Percentiles rank a stretch among this genome's conserved stretches.
phyloP scores from a whole-genome alignment of 2,329 filamentous ascomycete genomes.

The Talaromyces sp. region DNA sequence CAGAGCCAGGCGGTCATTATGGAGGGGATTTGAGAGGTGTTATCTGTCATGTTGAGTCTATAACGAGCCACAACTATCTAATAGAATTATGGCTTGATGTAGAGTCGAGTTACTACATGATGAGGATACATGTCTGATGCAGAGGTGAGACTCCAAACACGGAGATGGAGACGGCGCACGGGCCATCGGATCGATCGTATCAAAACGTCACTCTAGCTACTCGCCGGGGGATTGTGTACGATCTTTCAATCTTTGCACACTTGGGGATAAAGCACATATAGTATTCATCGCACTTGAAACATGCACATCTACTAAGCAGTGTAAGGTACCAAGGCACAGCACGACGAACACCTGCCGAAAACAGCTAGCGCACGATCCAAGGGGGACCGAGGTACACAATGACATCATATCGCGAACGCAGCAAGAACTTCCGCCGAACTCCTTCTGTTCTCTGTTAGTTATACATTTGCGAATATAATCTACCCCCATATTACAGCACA shows the following conservation, averaged over 20 bases:
- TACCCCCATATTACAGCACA: background rate
- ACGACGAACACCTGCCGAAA: background rate
- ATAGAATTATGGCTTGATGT: background rate
- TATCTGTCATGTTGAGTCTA: background rate
- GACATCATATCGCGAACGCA: conserved; percentile 11
- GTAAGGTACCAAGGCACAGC: background rate
- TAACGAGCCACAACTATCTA: background rate
- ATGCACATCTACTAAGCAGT: too few species aligned
- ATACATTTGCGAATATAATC: too few species aligned
- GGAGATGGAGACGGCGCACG: conserved; percentile 10
- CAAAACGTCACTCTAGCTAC: background rate
- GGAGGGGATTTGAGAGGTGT: conserved; percentile 20
- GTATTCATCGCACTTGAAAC: too few species aligned
- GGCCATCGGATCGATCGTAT: conserved; percentile 2
- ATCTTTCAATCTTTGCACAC: too few species aligned
- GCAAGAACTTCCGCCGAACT: background rate
- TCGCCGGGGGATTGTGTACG: background rate
- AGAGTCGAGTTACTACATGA: background rate
- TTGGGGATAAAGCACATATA: background rate
- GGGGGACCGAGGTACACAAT: background rate
- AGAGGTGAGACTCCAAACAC: background rate
- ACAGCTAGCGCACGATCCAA: background rate
- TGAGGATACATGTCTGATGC: background rate
- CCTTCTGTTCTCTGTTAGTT: background rate
- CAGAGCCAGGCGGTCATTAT: conserved; percentile 62